phyloP scores from a whole-genome alignment of 805 yeast genomes.

The Aciculoconidium aculeatum region DNA sequence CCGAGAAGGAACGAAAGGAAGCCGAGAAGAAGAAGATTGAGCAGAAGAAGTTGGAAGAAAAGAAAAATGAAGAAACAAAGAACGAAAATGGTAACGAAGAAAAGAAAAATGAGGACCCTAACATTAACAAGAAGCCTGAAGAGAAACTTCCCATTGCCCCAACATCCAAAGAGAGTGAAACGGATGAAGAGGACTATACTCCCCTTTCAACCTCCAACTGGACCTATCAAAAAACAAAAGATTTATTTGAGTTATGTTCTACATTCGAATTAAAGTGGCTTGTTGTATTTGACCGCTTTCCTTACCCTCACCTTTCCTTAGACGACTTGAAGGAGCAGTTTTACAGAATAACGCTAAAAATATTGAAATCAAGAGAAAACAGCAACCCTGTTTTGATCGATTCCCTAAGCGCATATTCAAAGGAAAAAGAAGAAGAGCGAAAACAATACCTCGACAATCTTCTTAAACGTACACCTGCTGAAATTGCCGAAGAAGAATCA shows the following conservation, averaged over 20 bases:
- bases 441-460: slow-evolving; percentile 75
- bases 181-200: slow-evolving; percentile 1
- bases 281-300: slow-evolving; percentile 58
- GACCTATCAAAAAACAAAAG: slow-evolving; percentile 72
- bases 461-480: slow-evolving; percentile 85
- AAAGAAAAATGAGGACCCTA: slow-evolving; percentile 5
- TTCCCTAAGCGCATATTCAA: slow-evolving; percentile 58
- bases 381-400: slow-evolving; percentile 47
- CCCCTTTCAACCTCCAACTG: no score
- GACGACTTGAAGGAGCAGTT: slow-evolving; percentile 85
- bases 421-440: slow-evolving; percentile 67
- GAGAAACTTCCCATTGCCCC: neutral
- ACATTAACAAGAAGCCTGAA: slow-evolving; percentile 8
- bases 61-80: slow-evolving; percentile 3
- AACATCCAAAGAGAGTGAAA: slow-evolving; percentile 1
- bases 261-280: slow-evolving; percentile 62
- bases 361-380: slow-evolving; percentile 35
- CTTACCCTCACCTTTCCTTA: slow-evolving; percentile 37
- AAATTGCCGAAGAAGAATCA: slow-evolving; percentile 96
- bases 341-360: slow-evolving; percentile 57
- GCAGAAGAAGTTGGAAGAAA: slow-evolving; percentile 5
- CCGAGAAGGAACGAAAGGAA: slow-evolving; percentile 11
- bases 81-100: slow-evolving; percentile 6
- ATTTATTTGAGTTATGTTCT: slow-evolving; percentile 67
- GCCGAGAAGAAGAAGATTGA: slow-evolving; percentile 6